A percentile compares a stretch with the other conserved stretches of the same genome.
Conservation (phyloP, 2,329 filamentous ascomycete species). For the Plectosphaerella plurivora region DNA sequence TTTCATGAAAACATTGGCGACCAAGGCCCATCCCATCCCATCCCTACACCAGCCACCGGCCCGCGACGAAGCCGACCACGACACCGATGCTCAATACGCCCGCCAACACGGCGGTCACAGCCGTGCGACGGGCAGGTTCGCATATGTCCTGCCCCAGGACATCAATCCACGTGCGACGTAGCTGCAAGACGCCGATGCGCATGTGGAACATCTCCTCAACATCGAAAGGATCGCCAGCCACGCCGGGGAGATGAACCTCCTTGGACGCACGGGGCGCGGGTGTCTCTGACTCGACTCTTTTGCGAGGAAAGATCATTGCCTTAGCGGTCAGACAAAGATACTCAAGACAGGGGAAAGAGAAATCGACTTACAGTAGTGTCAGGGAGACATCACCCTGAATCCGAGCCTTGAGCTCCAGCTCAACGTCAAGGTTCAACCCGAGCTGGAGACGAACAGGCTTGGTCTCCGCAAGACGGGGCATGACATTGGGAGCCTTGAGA, state of each 20-base stretch:
- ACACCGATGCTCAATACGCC: constrained; percentile 38
- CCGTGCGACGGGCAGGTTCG: constrained; percentile 5
- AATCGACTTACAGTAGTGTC: constrained; percentile 54
- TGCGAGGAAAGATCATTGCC: background rate
- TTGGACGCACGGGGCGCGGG: constrained; percentile 3
- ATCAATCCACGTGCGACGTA: constrained; percentile 25
- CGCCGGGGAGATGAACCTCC: constrained; percentile 5
- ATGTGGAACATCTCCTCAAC: constrained; percentile 25
- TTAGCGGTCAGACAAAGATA: background rate
- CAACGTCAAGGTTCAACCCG: constrained; percentile 71
- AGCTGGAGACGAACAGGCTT: constrained; percentile 66
- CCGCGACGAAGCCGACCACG: constrained; percentile 23
- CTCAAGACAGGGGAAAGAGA: too few species aligned
- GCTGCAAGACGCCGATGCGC: constrained; percentile 22
- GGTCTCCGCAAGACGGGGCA: constrained; percentile 27
- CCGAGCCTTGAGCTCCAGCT: constrained; percentile 73
- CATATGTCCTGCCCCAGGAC: constrained; percentile 12
- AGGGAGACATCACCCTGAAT: constrained; percentile 73
- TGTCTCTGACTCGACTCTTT: constrained; percentile 8
- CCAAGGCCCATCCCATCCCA: too few species aligned
- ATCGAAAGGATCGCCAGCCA: constrained; percentile 3
- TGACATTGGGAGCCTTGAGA: constrained; percentile 10
- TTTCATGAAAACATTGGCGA: too few species aligned
- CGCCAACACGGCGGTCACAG: constrained; percentile 15
- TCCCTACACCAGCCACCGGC: background rate